phyloP scores from a whole-genome alignment of 305 asterid species.

The Fraxinus sp. region DNA sequence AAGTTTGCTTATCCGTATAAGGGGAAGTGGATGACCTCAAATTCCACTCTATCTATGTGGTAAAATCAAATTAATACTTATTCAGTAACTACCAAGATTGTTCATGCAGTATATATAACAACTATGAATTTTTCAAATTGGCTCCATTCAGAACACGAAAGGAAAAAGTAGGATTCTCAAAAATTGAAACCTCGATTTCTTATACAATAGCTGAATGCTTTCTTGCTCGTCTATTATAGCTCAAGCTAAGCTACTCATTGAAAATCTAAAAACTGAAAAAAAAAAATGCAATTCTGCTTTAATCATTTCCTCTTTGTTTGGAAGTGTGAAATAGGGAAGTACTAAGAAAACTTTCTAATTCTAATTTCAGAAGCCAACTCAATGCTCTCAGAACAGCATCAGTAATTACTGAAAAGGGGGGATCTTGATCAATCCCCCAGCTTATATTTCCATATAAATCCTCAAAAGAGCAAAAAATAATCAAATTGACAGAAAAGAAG shows the following conservation, averaged over 20 bases:
- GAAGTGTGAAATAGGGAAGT: neutral
- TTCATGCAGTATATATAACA: neutral
- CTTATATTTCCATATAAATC: neutral
- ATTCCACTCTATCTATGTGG: slow-evolving; percentile 9
- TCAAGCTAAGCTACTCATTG: neutral
- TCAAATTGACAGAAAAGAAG: slow-evolving; percentile 1
- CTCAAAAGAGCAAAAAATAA: neutral
- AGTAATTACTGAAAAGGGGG: neutral
- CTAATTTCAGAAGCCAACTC: neutral
- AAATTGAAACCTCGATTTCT: neutral
- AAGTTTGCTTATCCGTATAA: neutral
- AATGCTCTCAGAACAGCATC: neutral
- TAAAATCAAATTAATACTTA: neutral
- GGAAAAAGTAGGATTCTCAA: slow-evolving; percentile 2
- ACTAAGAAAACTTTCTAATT: neutral
- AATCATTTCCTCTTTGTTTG: neutral
- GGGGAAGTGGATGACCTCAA: slow-evolving; percentile 10
- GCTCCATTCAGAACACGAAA: slow-evolving; percentile 9
- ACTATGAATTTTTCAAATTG: neutral
- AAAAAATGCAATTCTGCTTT: slow-evolving; percentile 14
- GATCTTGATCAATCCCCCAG: neutral
- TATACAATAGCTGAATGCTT: neutral
- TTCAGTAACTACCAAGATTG: neutral
- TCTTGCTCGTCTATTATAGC: neutral
- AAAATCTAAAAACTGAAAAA: neutral